Evolutionary conservation across 768 basidiomycete species (phyloP), one percentile per base, ranked within the genome.

Genomic region (Pseudohyphozyma bogoriensis): DNA sequence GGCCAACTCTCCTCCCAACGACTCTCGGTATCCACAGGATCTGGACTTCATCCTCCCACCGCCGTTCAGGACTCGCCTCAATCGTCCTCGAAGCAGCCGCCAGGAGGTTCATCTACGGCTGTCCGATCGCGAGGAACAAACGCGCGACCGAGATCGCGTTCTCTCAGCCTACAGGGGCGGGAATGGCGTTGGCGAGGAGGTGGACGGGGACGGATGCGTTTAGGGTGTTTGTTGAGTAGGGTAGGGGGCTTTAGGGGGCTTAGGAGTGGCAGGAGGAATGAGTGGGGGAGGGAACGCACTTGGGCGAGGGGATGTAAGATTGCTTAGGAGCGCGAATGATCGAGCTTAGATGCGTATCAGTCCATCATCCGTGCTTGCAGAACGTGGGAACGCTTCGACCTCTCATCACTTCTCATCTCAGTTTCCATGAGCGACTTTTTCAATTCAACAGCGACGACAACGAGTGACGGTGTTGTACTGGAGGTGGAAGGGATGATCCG

Each of bases 121-220:
- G 56, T 24, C 57, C 62, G 10, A 58, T 70, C 35, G 12, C 44
- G 10, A 10, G 5, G 12, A 31, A 37, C 24, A 47, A 55, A 11
- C 32, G 66, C 3, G 15, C 26, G 15, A 31, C 20, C 28, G 59
- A 54, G 28, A 53, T 68, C 5, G 65, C 70, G 22, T 64, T 62
- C 51, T 62, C 53, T 36, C 64, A 63, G 60, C 72, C 72, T 55
- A 72, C 71, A 15, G 70, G 63, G 13, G 70, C 70, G 28, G 73
- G 74, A 11, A 49, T 61, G 47, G 50, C 51, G 50, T 40, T 70
- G 24, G 67, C 67, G 33, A 58, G 11, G 59, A 44, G 45, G 24
- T 70, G 66, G 66, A 70, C 66, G n/a, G 60, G 63, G 4, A 53
- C 52, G 12, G 44, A 47, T 1, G 40, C 9, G 28, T 68, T 70